Base-by-base conservation (phyloP, 169 alveolate genomes). In the Perkinsus marinus region DNA sequence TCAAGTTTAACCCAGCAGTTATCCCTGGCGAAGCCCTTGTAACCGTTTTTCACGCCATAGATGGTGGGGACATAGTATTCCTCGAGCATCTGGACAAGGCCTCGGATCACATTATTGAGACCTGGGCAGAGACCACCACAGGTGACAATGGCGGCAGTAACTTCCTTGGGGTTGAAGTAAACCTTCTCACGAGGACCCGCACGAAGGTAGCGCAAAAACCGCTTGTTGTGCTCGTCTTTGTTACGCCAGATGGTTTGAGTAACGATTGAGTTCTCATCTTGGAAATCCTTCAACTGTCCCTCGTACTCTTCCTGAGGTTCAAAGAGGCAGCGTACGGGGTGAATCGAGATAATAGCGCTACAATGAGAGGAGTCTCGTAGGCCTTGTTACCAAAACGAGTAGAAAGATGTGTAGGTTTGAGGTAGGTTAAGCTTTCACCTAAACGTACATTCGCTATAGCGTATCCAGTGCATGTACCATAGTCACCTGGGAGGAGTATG, bases 51-150 rank as follows among this genome's bases (percentile, higher is more conserved):
- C 5, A 96, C 93, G 34, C 98, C 98, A 92, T 94, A 95, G 26
- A 97, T 94, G 47, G 94, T 96, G 41, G 92, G 68, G 17, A 95
- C 97, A 36, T 96, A 97, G 92, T 96, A 96, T 90, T 95, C 95
- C 92, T 93, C 93, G 26, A 96, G 93, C 41, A 94, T 68, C 95
- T 94, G 92, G 57, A 92, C 94, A 41, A 96, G 69, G 93, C 95
- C 96, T 90, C 96, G 92, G n/a, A 95, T 95, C 0, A 94, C 96
- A 13, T 94, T 97, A 93, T 96, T 96, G 16, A 95, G 92, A 30
- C 98, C 98, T 6, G 98, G 98, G 91, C 98, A 97, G 43, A 97
- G 91, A 7, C 98, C 98, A 36, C 98, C 98, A 94, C 98, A 95
- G 9, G 98, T 95, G 39, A 97, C 97, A 68, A 97, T 97, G 17